phyloP scores from a whole-genome alignment of 2,329 filamentous ascomycete genomes.

The Colletotrichum tofieldiae region DNA sequence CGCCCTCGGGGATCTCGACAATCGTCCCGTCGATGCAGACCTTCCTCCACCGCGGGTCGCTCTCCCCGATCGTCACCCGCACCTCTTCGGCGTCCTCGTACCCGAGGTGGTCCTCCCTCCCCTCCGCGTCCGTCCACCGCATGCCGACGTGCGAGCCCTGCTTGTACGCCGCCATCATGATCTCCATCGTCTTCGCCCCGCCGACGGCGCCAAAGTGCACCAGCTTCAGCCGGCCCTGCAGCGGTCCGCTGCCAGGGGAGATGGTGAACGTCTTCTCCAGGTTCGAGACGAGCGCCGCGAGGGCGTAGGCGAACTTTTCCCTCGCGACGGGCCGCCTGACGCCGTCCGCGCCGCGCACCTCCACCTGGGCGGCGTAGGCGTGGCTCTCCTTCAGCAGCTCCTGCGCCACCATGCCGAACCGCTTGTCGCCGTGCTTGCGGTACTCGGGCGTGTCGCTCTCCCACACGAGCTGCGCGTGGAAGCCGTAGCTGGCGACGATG shows the following conservation, averaged over 20 bases:
- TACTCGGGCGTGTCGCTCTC: conserved; percentile 91
- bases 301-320: conserved; percentile 79
- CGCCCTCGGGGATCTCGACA: conserved; percentile 78
- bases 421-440: conserved; percentile 80
- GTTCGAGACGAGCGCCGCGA: conserved; percentile 83
- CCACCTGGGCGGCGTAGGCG: conserved; percentile 63
- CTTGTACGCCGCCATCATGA: conserved; percentile 79
- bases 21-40: conserved; percentile 95
- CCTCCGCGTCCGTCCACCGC: conserved; percentile 68
- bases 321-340: conserved; percentile 44
- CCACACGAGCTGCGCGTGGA: conserved; percentile 90
- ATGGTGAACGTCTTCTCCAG: conserved; percentile 88
- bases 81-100: conserved; percentile 82
- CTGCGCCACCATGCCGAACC: conserved; percentile 88
- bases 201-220: conserved; percentile 81
- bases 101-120: conserved; percentile 67
- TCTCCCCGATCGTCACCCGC: conserved; percentile 76
- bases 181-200: conserved; percentile 78
- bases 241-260: conserved; percentile 78
- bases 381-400: conserved; percentile 76
- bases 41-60: conserved; percentile 83
- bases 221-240: conserved; percentile 80
- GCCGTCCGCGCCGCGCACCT: conserved; percentile 26
- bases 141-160: conserved; percentile 70
- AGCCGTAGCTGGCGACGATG: conserved; percentile 90